Evolutionary conservation across 169 alveolate species (phyloP).

Genomic region (Eimeria praecox): DNA sequence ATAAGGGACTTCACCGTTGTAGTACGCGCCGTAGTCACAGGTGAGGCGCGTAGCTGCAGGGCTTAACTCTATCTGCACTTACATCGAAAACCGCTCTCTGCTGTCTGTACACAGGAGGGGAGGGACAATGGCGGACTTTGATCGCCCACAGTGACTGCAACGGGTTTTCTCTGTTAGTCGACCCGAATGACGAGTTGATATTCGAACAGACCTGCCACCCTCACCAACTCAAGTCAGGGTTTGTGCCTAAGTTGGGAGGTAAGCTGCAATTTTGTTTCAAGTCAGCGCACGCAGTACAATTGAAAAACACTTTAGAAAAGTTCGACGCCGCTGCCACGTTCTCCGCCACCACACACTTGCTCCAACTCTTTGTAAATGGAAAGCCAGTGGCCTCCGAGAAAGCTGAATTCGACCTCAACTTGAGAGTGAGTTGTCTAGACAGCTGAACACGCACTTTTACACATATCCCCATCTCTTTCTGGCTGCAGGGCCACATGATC

Average conservation of each 20-base stretch:
- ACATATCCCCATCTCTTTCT: background rate
- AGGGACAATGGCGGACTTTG: constrained; percentile 84
- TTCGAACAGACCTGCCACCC: constrained; percentile 88
- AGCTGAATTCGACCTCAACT: constrained; percentile 84
- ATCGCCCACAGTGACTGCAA: constrained; percentile 89
- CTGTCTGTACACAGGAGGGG: constrained; percentile 24
- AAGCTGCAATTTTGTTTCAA: background rate
- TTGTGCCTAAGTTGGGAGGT: constrained; percentile 62
- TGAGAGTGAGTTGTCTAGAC: constrained; percentile 58
- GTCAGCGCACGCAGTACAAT: background rate
- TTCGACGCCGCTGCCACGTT: constrained; percentile 72
- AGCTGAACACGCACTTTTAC: background rate
- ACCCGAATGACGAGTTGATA: constrained; percentile 88
- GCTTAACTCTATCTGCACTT: background rate
- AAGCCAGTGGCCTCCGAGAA: constrained; percentile 81
- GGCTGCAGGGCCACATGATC: constrained; percentile 81
- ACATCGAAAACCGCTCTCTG: background rate
- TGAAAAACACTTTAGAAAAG: constrained; percentile 22
- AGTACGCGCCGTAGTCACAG: constrained; percentile 84
- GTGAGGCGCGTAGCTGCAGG: constrained; percentile 58
- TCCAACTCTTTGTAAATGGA: constrained; percentile 86
- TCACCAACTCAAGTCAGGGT: constrained; percentile 61
- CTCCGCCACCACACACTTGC: constrained; percentile 51
- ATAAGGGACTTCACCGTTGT: constrained; percentile 85
- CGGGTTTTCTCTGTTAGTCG: constrained; percentile 89